Evolutionary conservation across 352 stramenopile genomes (phyloP).

Genomic region (Discostella stelligera): DNA sequence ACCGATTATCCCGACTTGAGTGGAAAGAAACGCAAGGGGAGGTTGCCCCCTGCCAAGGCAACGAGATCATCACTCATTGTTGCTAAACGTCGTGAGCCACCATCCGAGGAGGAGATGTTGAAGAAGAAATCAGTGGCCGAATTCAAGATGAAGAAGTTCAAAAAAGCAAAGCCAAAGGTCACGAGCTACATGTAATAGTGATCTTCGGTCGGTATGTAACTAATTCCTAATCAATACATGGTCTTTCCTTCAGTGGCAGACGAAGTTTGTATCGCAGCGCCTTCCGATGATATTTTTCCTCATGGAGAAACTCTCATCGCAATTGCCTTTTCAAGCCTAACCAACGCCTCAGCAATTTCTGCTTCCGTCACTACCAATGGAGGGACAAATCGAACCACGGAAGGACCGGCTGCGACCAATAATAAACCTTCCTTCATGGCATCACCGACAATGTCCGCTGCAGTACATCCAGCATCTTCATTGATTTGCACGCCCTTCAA

Average conservation of each 20-base stretch:
- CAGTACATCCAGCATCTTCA: slow-evolving; percentile 64
- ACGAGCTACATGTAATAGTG: slow-evolving; percentile 19
- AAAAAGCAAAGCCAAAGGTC: slow-evolving; percentile 46
- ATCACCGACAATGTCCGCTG: slow-evolving; percentile 69
- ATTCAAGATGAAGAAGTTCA: slow-evolving; percentile 64
- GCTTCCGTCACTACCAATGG: slow-evolving; percentile 85
- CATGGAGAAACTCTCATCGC: slow-evolving; percentile 33
- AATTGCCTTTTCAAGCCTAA: slow-evolving; percentile 79
- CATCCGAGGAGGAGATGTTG: slow-evolving; percentile 22
- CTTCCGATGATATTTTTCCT: not conserved
- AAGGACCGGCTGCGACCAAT: slow-evolving; percentile 82
- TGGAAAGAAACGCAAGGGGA: slow-evolving; percentile 39
- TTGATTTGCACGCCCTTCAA: slow-evolving; percentile 82
- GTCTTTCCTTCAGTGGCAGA: not conserved
- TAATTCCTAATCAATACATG: not conserved
- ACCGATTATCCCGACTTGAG: slow-evolving; percentile 52
- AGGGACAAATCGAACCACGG: slow-evolving; percentile 87
- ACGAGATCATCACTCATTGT: slow-evolving; percentile 46
- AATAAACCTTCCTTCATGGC: slow-evolving; percentile 83
- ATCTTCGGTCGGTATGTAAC: not conserved
- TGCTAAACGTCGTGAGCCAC: slow-evolving; percentile 14
- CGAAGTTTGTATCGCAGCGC: not conserved
- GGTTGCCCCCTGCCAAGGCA: slow-evolving; percentile 43
- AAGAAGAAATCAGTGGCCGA: slow-evolving; percentile 25
- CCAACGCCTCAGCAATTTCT: slow-evolving; percentile 80